A percentile compares a stretch with the other conserved stretches of the same genome.
Conservation (phyloP, 202 grass and related monocot species). For the Zizania palustris region DNA sequence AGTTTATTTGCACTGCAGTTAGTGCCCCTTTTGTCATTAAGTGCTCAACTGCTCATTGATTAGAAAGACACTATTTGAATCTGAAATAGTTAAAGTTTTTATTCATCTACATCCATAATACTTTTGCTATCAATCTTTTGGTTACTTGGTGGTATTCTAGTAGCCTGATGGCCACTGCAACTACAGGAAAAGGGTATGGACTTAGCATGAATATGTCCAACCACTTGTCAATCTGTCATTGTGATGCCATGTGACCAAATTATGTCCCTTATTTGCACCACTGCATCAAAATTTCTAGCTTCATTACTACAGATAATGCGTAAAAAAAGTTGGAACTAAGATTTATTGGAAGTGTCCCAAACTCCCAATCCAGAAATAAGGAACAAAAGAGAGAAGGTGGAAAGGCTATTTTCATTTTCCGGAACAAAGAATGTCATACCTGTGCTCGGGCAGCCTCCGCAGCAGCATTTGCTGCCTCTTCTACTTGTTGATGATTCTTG, state of each 20-base stretch:
- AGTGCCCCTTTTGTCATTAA: neutral
- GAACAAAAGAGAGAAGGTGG: neutral
- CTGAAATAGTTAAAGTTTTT: neutral
- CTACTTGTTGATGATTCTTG: constrained; percentile 89
- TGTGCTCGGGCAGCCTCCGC: constrained; percentile 85
- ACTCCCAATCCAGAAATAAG: neutral
- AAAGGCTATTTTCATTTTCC: constrained; percentile 15
- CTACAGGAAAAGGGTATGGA: neutral
- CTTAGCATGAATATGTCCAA: neutral
- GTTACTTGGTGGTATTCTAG: constrained; percentile 17
- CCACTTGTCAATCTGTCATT: neutral
- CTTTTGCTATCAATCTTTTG: neutral
- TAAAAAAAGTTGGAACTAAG: neutral
- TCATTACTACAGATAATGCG: neutral
- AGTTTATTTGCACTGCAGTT: constrained; percentile 1
- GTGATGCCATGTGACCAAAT: neutral
- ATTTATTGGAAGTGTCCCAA: neutral
- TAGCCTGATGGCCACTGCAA: neutral
- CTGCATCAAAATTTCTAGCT: neutral
- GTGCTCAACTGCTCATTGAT: neutral
- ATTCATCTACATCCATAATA: neutral
- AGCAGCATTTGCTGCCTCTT: constrained; percentile 84
- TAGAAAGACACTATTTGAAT: neutral
- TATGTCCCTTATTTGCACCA: neutral
- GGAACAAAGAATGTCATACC: constrained; percentile 49